Base-by-base conservation (phyloP, 352 stramenopile genomes). In the Pythium guiyangense region DNA sequence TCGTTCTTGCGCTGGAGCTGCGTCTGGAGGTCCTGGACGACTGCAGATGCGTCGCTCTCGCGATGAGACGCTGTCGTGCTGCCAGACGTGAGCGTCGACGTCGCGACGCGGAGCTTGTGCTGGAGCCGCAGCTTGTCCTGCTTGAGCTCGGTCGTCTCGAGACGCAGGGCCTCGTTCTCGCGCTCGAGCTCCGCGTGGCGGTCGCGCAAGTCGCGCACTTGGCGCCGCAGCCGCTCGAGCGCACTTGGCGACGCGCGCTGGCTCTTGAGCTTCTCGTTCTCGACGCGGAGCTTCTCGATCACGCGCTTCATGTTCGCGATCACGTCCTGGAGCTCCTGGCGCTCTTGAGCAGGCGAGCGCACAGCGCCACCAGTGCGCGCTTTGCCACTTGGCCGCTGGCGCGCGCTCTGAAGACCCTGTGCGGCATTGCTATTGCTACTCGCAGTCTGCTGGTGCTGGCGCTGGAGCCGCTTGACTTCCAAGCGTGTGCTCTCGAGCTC, bases 241-340 rank as follows among this genome's bases (percentile, higher is more conserved):
- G 35, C 6, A 40, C 6, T 40, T 40, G 35, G 74, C n/a, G n/a
- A n/a, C n/a, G n/a, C n/a, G n/a, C n/a, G n/a, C n/a, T n/a, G n/a
- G n/a, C n/a, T n/a, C n/a, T n/a, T n/a, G n/a, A n/a, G n/a, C n/a
- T n/a, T n/a, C 17, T 87, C 80, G 37, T 92, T 94, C 50, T 94
- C 84, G 3, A 55, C 49, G 8, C 81, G 84, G 2, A 92, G 67
- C 57, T 87, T 89, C 37, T 91, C 79, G 31, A 91, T 92, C 34
- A 90, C 79, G 42, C 76, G 78, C 57, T 91, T 94, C 80, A 92
- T 91, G 45, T 85, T 90, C 27, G 77, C 74, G 35, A 91, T 82
- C 54, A 94, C 77, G 47, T 85, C 69, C 53, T 94, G 79, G 1
- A 94, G 70, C 59, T 88, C 78, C 17, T 71, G 54, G 5, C 75